Evolutionary conservation across 139 green algal species (phyloP), one percentile per base, ranked within the genome.

Genomic region (Chlamydomonas urium): DNA sequence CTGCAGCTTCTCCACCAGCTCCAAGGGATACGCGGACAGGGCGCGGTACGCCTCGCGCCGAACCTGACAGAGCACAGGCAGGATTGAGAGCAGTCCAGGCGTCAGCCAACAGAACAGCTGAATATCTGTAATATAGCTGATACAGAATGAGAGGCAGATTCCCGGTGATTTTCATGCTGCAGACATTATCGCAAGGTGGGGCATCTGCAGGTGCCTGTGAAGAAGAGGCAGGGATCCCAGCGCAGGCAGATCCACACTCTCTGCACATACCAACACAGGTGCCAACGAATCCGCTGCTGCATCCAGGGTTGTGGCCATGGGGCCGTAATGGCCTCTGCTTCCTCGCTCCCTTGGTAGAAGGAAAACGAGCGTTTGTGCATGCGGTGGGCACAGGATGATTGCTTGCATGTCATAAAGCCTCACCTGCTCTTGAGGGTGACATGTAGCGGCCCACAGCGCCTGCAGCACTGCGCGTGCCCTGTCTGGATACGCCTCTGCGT

Each of bases 401-500:
- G 63, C 10, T 4, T 29, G 34, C 63, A 56, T 35, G 32, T 57
- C 6, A 31, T 33, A n/a, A 53, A 48, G 36, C 62, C n/a, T 1
- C 74, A 79, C 74, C 60, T n/a, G 10, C 0, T 29, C 19, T 6
- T 66, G 38, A 4, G 66, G 38, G 67, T 85, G 70, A 1, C 14
- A 5, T 1, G 77, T 35, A 4, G 78, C 78, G 14, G 61, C 21
- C 82, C 82, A 87, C 32, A 83, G 65, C 2, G 63, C 36, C 24
- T 75, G 63, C 4, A 85, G 5, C 0, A 78, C 47, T 21, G 71
- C 69, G 2, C 38, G 38, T 2, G 75, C 71, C 47, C 29, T 38
- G 3, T 83, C 69, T 10, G 75, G 72, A 47, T 85, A 62, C 1
- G 56, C 68, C 34, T 71, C 68, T 10, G 78, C 73, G 48, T 87